These are phyloP conservation scores for Boletus hoseneyae DNA, from an alignment of 1,284 basidiomycete species.

Conservation along the genomic window DNA sequence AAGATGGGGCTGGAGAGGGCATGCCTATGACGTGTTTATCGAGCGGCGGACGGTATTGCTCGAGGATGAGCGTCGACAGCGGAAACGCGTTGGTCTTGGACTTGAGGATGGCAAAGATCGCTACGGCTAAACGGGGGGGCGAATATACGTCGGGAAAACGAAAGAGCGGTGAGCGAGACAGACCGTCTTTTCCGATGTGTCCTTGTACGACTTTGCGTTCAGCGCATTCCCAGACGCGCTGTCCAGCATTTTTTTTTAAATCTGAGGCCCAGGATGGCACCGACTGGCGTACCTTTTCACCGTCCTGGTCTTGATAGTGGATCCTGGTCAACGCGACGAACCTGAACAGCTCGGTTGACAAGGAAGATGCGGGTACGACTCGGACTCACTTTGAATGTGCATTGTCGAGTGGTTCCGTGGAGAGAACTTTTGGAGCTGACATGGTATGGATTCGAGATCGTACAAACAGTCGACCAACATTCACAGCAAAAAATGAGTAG, in stretches of 20 bases:
- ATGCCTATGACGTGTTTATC: conserved; percentile 71
- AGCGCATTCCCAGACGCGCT: conserved; percentile 86
- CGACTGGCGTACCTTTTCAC: conserved; percentile 53
- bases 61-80: conserved; percentile 76
- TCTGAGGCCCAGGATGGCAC: too few species aligned
- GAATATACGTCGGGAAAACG: conserved; percentile 43
- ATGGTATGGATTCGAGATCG: conserved; percentile 13
- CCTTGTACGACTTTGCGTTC: conserved; percentile 78
- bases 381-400: conserved; percentile 56
- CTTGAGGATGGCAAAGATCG: conserved; percentile 76
- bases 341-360: conserved; percentile 35
- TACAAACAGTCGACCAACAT: neutral
- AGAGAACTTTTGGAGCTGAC: conserved; percentile 37
- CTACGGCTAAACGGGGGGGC: conserved; percentile 60
- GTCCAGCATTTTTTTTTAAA: neutral
- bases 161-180: conserved; percentile 37
- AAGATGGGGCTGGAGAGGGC: too few species aligned
- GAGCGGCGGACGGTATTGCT: conserved; percentile 84
- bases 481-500: neutral
- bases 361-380: too few species aligned
- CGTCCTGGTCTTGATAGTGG: conserved; percentile 69
- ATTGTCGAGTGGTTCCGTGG: conserved; percentile 47
- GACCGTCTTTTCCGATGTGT: conserved; percentile 78
- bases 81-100: conserved; percentile 68
- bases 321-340: conserved; percentile 77